A percentile compares a stretch with the other conserved stretches of the same genome.
phyloP scores from a whole-genome alignment of 352 stramenopile genomes.

The Thalassiosira livingstoniorum region DNA sequence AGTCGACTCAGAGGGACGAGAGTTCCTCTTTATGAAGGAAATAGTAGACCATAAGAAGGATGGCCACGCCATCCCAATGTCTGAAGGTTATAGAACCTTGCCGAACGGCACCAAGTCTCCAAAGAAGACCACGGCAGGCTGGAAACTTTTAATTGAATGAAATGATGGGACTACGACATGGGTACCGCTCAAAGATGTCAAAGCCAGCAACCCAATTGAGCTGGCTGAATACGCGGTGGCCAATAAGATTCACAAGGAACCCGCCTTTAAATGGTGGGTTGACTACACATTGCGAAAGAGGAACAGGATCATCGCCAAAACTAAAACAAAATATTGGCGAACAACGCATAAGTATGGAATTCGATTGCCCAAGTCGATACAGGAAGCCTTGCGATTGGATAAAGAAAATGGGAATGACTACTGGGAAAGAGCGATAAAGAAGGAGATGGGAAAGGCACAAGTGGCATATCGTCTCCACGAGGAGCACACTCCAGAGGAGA shows the following conservation, averaged over 20 bases:
- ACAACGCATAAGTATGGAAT: slow-evolving; percentile 52
- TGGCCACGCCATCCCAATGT: slow-evolving; percentile 27
- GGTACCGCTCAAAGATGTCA: slow-evolving; percentile 58
- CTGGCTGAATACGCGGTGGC: background rate
- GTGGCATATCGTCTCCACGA: slow-evolving; percentile 41
- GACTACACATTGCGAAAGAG: slow-evolving; percentile 1
- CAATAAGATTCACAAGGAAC: slow-evolving; percentile 10
- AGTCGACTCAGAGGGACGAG: slow-evolving; percentile 9
- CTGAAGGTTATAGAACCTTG: slow-evolving; percentile 25
- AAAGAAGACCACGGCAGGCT: slow-evolving; percentile 42
- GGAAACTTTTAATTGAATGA: slow-evolving; percentile 51
- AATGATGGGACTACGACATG: slow-evolving; percentile 47
- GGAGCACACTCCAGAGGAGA: slow-evolving; percentile 16
- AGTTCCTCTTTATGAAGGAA: slow-evolving; percentile 35
- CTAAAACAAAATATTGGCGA: slow-evolving; percentile 34
- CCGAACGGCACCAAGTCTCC: slow-evolving; percentile 1
- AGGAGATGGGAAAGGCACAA: slow-evolving; percentile 63
- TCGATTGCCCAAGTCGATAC: slow-evolving; percentile 36
- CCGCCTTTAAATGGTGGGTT: slow-evolving; percentile 30
- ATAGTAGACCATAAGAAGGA: slow-evolving; percentile 59
- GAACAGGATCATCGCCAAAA: slow-evolving; percentile 32
- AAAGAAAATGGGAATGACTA: slow-evolving; percentile 45
- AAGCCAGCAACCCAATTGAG: slow-evolving; percentile 29
- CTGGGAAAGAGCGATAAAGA: slow-evolving; percentile 64
- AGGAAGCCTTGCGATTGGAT: slow-evolving; percentile 60